Evolutionary conservation across 2,329 filamentous ascomycete genomes (phyloP), one percentile per base, ranked within the genome.

Genomic region (Fusarium sambucinum): DNA sequence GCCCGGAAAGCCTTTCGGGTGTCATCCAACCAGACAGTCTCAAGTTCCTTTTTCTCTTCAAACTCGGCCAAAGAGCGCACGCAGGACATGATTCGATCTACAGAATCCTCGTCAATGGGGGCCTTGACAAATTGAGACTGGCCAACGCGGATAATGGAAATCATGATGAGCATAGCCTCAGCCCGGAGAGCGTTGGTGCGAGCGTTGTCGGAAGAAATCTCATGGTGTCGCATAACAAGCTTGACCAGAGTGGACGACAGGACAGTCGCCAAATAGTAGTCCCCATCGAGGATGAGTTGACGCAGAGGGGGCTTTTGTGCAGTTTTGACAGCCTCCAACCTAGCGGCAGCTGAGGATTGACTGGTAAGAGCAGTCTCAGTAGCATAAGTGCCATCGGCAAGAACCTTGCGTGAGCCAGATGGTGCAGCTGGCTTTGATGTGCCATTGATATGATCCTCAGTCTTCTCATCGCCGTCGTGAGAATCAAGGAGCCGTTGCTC

Each of bases 81-180:
- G 77, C 95, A 98, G 38, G 93, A 94, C 96, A 99, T 98, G 78
- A 99, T 95, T 74, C 96, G 90, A 79, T 99, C 96, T n/a, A 98
- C 88, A 0, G 96, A 97, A 78, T 99, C 96, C 78, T 99, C 96
- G 67, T 99, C 96, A 69, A 99, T 98, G 4, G 94, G 92, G 2
- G 93, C 92, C 83, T 98, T 98, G 76, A 97, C 96, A 73, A 99
- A 99, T 69, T 97, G 93, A n/a, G 95, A 98, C 81, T 99, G 96
- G 40, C 96, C 96, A 63, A 97, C 96, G 50, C 96, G 94, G 71
- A 99, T 93, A 72, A 99, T 96, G 7, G 96, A 98, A 73, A 99
- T 97, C 94, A 98, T 97, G 77, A 99, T 98, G 54, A 99, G 87
- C 96, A 99, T 99, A 44, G 96, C 96, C 80, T 99, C 96, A 5